Evolutionary conservation across 1,284 basidiomycete species (phyloP).

Genomic region (Acaromyces ingoldii): DNA sequence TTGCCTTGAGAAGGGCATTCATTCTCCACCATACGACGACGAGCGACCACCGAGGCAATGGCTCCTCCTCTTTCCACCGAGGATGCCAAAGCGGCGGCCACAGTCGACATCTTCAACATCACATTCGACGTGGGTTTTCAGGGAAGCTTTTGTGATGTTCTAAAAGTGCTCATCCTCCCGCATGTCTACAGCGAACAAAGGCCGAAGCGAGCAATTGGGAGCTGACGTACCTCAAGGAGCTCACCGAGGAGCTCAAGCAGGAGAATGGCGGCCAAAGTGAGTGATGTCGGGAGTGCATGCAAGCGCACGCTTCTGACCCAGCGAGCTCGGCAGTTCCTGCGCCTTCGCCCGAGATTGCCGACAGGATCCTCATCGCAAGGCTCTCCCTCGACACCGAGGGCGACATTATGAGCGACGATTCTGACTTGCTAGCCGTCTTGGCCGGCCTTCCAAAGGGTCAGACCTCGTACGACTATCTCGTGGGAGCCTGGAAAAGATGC

Average conservation of each 20-base stretch:
- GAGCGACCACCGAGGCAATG: too few species aligned
- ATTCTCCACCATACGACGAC: too few species aligned
- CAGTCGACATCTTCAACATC: too few species aligned
- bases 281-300: background rate
- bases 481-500: conserved; percentile 76
- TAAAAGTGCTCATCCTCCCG: too few species aligned
- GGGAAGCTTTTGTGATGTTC: too few species aligned
- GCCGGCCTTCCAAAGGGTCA: conserved; percentile 71
- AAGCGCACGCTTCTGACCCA: background rate
- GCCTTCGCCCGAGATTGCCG: conserved; percentile 56
- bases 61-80: too few species aligned
- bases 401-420: conserved; percentile 74
- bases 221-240: conserved; percentile 74
- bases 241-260: conserved; percentile 66
- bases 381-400: conserved; percentile 71
- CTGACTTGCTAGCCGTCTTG: conserved; percentile 71
- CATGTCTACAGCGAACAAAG: too few species aligned
- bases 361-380: conserved; percentile 78
- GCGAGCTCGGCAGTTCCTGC: conserved; percentile 4
- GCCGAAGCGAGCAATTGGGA: conserved; percentile 68
- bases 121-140: too few species aligned
- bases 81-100: too few species aligned
- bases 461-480: conserved; percentile 84
- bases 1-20: too few species aligned
- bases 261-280: conserved; percentile 61